Conservation (phyloP, 345 rosid species). For the Camelina hispida region DNA sequence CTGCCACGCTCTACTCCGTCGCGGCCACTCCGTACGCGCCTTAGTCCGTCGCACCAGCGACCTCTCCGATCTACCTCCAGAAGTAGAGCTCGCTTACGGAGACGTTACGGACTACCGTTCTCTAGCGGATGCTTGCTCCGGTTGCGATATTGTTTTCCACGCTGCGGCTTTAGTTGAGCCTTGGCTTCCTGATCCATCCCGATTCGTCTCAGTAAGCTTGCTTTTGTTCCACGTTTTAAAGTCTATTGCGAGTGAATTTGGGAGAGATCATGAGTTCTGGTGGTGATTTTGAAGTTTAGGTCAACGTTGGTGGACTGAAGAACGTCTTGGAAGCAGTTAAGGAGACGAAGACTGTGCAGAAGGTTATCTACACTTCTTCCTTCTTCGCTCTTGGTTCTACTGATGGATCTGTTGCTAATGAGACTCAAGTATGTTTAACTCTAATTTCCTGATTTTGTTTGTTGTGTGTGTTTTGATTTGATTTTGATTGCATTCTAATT, state of each 20-base stretch:
- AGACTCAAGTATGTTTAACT: constrained; percentile 57
- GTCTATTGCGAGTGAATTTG: neutral
- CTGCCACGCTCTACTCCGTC: constrained; percentile 66
- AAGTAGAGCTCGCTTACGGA: constrained; percentile 69
- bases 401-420: constrained; percentile 77
- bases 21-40: constrained; percentile 74
- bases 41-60: constrained; percentile 86
- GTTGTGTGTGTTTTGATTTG: neutral
- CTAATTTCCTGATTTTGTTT: neutral
- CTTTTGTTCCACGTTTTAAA: neutral
- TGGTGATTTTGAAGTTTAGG: constrained; percentile 47
- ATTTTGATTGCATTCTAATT: neutral
- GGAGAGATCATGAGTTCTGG: neutral
- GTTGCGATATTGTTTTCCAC: constrained; percentile 79
- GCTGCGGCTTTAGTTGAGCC: constrained; percentile 90
- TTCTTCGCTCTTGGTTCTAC: constrained; percentile 91
- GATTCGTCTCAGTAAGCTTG: constrained; percentile 64
- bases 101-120: constrained; percentile 78
- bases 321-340: constrained; percentile 65
- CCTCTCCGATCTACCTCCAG: constrained; percentile 59
- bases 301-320: constrained; percentile 85
- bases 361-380: constrained; percentile 83
- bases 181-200: constrained; percentile 86
- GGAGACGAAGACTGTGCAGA: constrained; percentile 60
- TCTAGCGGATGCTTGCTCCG: constrained; percentile 65